Conservation (phyloP, 2,329 filamentous ascomycete genomes). For the Exophiala spinifera region DNA sequence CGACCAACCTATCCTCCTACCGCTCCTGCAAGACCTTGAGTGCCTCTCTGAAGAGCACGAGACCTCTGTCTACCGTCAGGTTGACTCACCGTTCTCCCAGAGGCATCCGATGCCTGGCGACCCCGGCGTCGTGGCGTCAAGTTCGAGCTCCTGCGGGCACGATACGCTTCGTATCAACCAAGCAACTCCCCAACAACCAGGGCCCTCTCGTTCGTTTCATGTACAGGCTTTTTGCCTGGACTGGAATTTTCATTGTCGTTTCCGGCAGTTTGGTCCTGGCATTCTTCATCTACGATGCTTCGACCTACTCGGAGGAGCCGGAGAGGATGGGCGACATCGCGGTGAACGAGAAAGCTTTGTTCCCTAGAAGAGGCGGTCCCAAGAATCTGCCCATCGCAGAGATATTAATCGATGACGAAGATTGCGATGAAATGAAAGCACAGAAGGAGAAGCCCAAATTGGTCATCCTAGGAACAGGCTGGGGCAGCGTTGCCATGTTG, state of each 20-base stretch:
- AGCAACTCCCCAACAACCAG: slow-evolving; percentile 34
- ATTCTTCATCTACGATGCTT: slow-evolving; percentile 93
- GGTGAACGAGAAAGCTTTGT: slow-evolving; percentile 79
- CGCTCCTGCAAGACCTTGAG: not conserved
- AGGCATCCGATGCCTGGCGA: not conserved
- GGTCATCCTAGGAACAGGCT: slow-evolving; percentile 89
- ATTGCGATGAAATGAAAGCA: slow-evolving; percentile 64
- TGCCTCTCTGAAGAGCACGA: slow-evolving; percentile 5
- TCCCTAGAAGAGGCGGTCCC: slow-evolving; percentile 77
- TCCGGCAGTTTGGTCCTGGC: slow-evolving; percentile 66
- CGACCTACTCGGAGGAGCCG: slow-evolving; percentile 75
- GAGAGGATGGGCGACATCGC: slow-evolving; percentile 66
- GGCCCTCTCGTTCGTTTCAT: slow-evolving; percentile 51
- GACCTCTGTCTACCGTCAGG: slow-evolving; percentile 7
- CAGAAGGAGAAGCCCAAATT: slow-evolving; percentile 87
- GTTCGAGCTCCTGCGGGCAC: slow-evolving; percentile 1
- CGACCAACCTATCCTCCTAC: slow-evolving; percentile 6
- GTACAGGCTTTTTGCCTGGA: slow-evolving; percentile 66
- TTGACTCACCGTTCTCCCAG: not conserved
- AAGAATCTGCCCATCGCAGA: slow-evolving; percentile 94
- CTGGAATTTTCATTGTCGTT: slow-evolving; percentile 73
- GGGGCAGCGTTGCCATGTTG: slow-evolving; percentile 87
- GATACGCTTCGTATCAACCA: slow-evolving; percentile 32
- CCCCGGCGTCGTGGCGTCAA: slow-evolving; percentile 4
- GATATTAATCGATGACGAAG: slow-evolving; percentile 83